Evolutionary conservation across 805 yeast species (phyloP).

Genomic region (Tetrapisispora namnaoensis): DNA sequence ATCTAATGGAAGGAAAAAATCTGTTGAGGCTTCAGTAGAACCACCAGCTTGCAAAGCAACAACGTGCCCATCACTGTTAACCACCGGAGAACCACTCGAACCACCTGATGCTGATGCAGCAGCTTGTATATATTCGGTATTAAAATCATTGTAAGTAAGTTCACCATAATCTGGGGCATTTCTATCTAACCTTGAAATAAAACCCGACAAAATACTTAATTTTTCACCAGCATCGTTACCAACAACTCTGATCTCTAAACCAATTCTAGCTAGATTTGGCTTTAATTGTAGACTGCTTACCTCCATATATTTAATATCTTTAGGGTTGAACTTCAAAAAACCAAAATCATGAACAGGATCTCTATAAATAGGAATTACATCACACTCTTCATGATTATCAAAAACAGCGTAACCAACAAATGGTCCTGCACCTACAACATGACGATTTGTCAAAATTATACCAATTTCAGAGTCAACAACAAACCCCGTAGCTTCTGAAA

Average conservation of each 20-base stretch:
- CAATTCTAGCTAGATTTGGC: slow-evolving; percentile 84
- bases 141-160: slow-evolving; percentile 81
- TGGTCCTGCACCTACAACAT: slow-evolving; percentile 94
- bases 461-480: slow-evolving; percentile 80
- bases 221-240: slow-evolving; percentile 98
- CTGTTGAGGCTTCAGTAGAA: slow-evolving; percentile 81
- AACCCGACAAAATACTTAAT: slow-evolving; percentile 78
- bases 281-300: slow-evolving; percentile 54
- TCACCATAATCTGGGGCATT: slow-evolving; percentile 92
- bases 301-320: slow-evolving; percentile 59
- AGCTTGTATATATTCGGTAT: slow-evolving; percentile 89
- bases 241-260: slow-evolving; percentile 85
- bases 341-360: slow-evolving; percentile 97
- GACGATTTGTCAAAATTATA: slow-evolving; percentile 81
- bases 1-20: slow-evolving; percentile 79
- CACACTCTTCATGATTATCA: slow-evolving; percentile 90
- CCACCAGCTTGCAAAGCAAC: slow-evolving; percentile 96
- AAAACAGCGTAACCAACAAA: slow-evolving; percentile 85
- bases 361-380: slow-evolving; percentile 74
- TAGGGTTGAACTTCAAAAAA: slow-evolving; percentile 69
- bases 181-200: slow-evolving; percentile 68
- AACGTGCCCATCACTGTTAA: slow-evolving; percentile 75
- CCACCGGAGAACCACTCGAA: slow-evolving; percentile 94
- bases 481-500: slow-evolving; percentile 91
- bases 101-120: slow-evolving; percentile 97